Conservation (phyloP, 495 filamentous ascomycete species). For the Lineolata rhizophorae region DNA sequence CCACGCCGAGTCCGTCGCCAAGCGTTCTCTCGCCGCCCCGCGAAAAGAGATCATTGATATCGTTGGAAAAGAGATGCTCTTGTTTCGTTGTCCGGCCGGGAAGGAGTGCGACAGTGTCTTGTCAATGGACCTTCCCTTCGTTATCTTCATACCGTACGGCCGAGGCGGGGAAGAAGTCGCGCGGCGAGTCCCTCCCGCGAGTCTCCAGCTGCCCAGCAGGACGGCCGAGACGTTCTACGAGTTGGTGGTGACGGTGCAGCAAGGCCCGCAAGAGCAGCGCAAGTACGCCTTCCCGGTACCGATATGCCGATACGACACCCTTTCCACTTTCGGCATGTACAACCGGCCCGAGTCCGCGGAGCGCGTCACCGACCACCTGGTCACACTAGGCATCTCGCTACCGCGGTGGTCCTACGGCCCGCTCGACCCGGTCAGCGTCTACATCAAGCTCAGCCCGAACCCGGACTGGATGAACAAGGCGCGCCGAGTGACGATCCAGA, state of each 20-base stretch:
- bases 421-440: slow-evolving; percentile 83
- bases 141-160: slow-evolving; percentile 90
- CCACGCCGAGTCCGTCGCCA: slow-evolving; percentile 76
- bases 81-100: slow-evolving; percentile 68
- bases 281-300: slow-evolving; percentile 87
- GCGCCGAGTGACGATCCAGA: slow-evolving; percentile 76
- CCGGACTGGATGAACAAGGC: slow-evolving; percentile 79
- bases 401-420: slow-evolving; percentile 95
- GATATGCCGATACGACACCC: slow-evolving; percentile 76
- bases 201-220: slow-evolving; percentile 70
- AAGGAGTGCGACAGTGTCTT: slow-evolving; percentile 72
- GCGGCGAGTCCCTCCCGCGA: slow-evolving; percentile 74
- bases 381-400: slow-evolving; percentile 74
- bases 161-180: slow-evolving; percentile 74
- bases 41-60: slow-evolving; percentile 78
- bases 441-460: slow-evolving; percentile 81
- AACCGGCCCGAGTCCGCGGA: slow-evolving; percentile 82
- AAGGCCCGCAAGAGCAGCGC: slow-evolving; percentile 62
- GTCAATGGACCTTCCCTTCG: slow-evolving; percentile 94
- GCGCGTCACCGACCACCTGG: slow-evolving; percentile 67
- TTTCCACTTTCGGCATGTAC: slow-evolving; percentile 99
- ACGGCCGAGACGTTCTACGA: slow-evolving; percentile 94
- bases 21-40: slow-evolving; percentile 78
- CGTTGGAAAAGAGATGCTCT: slow-evolving; percentile 83
- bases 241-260: slow-evolving; percentile 86